A percentile compares a stretch with the other conserved stretches of the same genome.
Evolutionary conservation across 345 rosid genomes (phyloP).

Genomic region (Hirschfeldia incana): DNA sequence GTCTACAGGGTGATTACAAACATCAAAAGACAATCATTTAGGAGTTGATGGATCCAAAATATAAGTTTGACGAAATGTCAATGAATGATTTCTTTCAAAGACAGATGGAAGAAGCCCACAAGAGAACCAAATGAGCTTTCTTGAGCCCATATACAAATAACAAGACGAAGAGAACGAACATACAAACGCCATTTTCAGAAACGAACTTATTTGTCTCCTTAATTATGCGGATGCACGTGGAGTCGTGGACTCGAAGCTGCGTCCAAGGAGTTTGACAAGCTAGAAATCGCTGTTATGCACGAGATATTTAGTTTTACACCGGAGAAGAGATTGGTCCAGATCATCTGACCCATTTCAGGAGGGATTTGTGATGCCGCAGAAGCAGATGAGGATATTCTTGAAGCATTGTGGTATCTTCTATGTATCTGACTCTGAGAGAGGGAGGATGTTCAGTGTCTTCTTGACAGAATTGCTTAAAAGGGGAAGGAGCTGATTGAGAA

Average conservation of each 20-base stretch:
- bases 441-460: conserved; percentile 84
- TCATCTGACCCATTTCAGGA: conserved; percentile 84
- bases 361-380: conserved; percentile 85
- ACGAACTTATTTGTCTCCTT: conserved; percentile 73
- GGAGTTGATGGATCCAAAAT: neutral
- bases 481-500: conserved; percentile 69
- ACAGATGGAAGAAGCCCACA: neutral
- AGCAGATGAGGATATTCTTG: conserved; percentile 81
- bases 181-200: conserved; percentile 55
- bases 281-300: conserved; percentile 82
- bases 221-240: conserved; percentile 62
- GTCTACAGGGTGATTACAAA: neutral
- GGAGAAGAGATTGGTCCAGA: conserved; percentile 83
- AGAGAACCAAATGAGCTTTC: conserved; percentile 6
- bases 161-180: neutral
- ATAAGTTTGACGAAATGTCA: neutral
- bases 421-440: conserved; percentile 88
- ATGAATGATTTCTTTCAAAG: neutral
- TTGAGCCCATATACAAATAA: neutral
- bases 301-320: conserved; percentile 80
- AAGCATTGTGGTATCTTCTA: conserved; percentile 88
- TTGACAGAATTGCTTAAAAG: conserved; percentile 58
- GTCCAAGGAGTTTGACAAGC: conserved; percentile 81
- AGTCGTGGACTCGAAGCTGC: conserved; percentile 65
- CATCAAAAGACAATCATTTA: neutral